Conservation (phyloP, 495 filamentous ascomycete genomes). For the Sordaria brevicollis region DNA sequence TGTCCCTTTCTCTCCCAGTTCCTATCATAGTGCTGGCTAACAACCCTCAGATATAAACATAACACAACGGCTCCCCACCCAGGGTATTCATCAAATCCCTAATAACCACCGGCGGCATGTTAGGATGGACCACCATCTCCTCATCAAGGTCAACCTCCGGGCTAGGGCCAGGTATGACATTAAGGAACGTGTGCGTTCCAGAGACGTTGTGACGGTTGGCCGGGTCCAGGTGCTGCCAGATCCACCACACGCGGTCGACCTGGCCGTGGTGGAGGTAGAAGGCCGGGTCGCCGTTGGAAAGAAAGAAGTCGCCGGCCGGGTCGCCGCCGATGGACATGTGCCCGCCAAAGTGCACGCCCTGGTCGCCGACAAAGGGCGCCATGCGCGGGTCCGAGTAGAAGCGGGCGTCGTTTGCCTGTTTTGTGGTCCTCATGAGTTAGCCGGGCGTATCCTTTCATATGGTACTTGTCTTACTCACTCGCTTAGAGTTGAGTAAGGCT, state of each 20-base stretch:
- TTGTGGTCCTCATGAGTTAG: too few relatives aligned
- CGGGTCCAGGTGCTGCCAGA: constrained; percentile 51
- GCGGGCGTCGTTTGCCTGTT: background rate
- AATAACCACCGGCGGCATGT: constrained; percentile 9
- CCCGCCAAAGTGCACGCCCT: constrained; percentile 25
- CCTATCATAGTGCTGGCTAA: background rate
- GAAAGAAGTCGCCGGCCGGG: constrained; percentile 44
- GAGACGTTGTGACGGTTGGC: constrained; percentile 28
- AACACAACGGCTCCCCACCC: constrained; percentile 13
- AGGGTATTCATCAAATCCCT: constrained; percentile 10
- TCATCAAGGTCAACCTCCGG: constrained; percentile 15
- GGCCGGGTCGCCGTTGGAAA: constrained; percentile 52
- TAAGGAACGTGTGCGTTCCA: constrained; percentile 32
- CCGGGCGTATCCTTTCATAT: too few relatives aligned
- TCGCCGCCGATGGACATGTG: constrained; percentile 29
- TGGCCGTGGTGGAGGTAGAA: constrained; percentile 64
- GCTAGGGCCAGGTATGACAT: constrained; percentile 24
- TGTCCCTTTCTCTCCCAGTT: background rate
- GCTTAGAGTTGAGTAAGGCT: background rate
- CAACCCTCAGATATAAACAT: constrained; percentile 11
- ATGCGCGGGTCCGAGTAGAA: background rate
- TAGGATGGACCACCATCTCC: constrained; percentile 4
- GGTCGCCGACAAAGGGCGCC: constrained; percentile 26
- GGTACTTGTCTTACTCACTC: too few relatives aligned
- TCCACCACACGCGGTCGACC: constrained; percentile 61